Base-by-base conservation (phyloP, 208 protist genomes). In the Leishmania tropica region DNA sequence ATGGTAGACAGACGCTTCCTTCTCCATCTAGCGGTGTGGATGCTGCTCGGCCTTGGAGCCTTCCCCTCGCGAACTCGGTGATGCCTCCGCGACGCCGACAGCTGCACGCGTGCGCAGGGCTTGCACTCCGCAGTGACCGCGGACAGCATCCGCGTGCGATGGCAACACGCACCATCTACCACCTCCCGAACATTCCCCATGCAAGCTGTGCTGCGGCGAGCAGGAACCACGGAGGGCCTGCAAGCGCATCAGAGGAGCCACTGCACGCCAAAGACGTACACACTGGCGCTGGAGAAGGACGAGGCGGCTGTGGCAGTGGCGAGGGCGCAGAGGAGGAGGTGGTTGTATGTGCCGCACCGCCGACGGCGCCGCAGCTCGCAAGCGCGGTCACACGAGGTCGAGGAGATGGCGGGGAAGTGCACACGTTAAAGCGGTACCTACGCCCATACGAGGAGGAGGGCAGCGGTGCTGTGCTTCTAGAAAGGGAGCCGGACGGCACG, bases 401-500 rank as follows among this genome's bases (percentile, higher is more conserved):
- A 62, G 31, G 35, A 42, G 13, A 17, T 45, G 24, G 10, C 5
- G 73, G 31, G 24, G 17, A 1, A 19, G 51, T 62, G 73, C 37
- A 37, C 70, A 53, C 45, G 31, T 45, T 13, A 28, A 64, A 1
- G 40, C 75, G 11, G 56, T 51, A 47, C 37, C n/a, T 78, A 17
- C 75, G 75, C 21, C 75, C 75, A 31, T 78, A 78, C 56, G 75
- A 78, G 10, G 75, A 47, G 24, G 75, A 53, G 8, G 75, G 65
- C 35, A 28, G 4, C 7, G 31, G 10, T 31, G 48, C 73, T 28
- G 19, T 62, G 17, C 40, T 53, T 24, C 24, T 37, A 31, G 24
- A 54, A 53, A 15, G 8, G 45, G 28, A 10, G 40, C n/a, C 17
- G 28, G 70, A n/a, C 24, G 45, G 47, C 42, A 21, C 40, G 51